Conservation (phyloP, 2,329 filamentous ascomycete genomes). For the Fusarium verticillioides region DNA sequence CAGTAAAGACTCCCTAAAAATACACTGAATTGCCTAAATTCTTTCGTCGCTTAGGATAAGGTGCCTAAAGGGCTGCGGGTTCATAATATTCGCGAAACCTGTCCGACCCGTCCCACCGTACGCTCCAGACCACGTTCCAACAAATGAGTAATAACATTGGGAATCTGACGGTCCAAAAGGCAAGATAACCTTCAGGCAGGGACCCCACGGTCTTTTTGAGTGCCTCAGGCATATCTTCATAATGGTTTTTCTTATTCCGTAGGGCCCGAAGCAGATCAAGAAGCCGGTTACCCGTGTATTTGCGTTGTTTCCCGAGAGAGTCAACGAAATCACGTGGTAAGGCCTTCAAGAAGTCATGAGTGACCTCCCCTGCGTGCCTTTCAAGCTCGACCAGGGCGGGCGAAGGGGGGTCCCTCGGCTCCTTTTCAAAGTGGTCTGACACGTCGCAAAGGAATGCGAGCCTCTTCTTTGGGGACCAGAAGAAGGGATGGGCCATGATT, state of each 20-base stretch:
- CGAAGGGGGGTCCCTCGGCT: constrained; percentile 85
- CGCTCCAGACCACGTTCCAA: constrained; percentile 77
- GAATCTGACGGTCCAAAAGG: constrained; percentile 85
- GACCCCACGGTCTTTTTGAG: constrained; percentile 77
- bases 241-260: constrained; percentile 97
- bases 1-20: neutral
- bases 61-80: constrained; percentile 52
- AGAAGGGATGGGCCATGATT: constrained; percentile 94
- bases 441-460: constrained; percentile 95
- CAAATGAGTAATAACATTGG: constrained; percentile 82
- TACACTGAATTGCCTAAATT: neutral
- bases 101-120: constrained; percentile 71
- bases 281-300: constrained; percentile 86
- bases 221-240: constrained; percentile 90
- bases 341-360: constrained; percentile 77
- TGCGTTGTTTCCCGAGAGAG: constrained; percentile 90
- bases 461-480: constrained; percentile 91
- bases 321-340: constrained; percentile 87
- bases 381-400: constrained; percentile 71
- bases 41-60: neutral
- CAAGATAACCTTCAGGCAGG: constrained; percentile 82
- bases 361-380: constrained; percentile 61
- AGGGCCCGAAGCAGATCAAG: constrained; percentile 89
- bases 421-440: constrained; percentile 95
- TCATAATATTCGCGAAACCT: constrained; percentile 79